These are phyloP conservation scores for Colletotrichum graminicola DNA, from an alignment of 2,329 filamentous ascomycete genomes.

Conservation along the genomic window DNA sequence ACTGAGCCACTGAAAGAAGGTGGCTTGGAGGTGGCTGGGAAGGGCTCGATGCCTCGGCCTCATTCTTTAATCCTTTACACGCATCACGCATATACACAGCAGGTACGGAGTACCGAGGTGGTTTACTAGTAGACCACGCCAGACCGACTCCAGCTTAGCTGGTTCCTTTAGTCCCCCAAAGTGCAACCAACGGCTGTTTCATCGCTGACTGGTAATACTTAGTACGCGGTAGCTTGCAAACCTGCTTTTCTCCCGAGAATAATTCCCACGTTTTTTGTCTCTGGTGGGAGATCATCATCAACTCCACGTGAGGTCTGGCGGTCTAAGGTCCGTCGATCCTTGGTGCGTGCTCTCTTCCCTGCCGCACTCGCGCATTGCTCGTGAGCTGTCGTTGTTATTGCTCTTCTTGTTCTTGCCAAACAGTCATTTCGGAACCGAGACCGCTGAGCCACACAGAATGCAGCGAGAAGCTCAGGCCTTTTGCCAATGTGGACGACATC, in stretches of 20 bases:
- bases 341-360: neutral
- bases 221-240: neutral
- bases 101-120: neutral
- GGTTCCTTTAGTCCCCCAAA: neutral
- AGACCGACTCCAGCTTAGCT: neutral
- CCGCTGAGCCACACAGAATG: neutral
- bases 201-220: neutral
- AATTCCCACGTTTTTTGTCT: conserved; percentile 31
- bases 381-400: neutral
- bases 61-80: neutral
- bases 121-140: neutral
- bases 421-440: conserved; percentile 1
- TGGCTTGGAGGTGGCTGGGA: conserved; percentile 27
- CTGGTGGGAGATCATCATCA: conserved; percentile 19
- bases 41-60: neutral
- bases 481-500: neutral
- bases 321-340: conserved; percentile 4
- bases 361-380: too few species aligned
- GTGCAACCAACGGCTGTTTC: neutral
- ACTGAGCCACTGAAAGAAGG: conserved; percentile 4
- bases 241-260: conserved; percentile 8
- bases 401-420: neutral
- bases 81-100: too few species aligned
- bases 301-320: conserved; percentile 24
- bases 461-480: conserved; percentile 14